Evolutionary conservation across 768 basidiomycete genomes (phyloP), one percentile per base, ranked within the genome.

Genomic region (Collybiopsis confluens): DNA sequence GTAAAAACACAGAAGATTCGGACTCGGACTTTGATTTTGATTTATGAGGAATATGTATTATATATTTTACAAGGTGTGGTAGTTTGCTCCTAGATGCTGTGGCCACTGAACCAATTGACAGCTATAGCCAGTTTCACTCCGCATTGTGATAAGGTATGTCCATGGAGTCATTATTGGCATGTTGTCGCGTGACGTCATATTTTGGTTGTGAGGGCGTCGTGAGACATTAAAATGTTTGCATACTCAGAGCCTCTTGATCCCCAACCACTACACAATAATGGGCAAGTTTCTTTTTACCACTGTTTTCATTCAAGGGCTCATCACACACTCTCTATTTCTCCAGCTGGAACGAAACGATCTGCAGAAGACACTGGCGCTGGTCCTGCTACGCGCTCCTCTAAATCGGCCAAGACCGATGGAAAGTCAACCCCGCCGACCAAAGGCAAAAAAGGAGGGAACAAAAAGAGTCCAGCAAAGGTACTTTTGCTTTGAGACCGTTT

Each of bases 21-120:
- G 83, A 87, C 61, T 88, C 87, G 28, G 92, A 92, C 65, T 88
- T 95, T 64, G 90, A 92, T 62, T 84, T 86, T 64, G 84, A 85
- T 61, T 69, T 85, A 70, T 85, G 79, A 58, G 50, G 43, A 61
- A 52, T 40, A 7, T 47, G n/a, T 46, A 41, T 10, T 40, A n/a
- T n/a, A n/a, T n/a, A n/a, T 46, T 16, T 55, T 54, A 16, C 57
- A 54, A 33, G 13, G 30, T 13, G 30, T 53, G 59, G n/a, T n/a
- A n/a, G n/a, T n/a, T n/a, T n/a, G n/a, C n/a, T n/a, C n/a, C n/a
- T n/a, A n/a, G n/a, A n/a, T n/a, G n/a, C n/a, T n/a, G n/a, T n/a
- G n/a, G n/a, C n/a, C n/a, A n/a, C n/a, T n/a, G n/a, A n/a, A n/a
- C n/a, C n/a, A n/a, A n/a, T n/a, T n/a, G n/a, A n/a, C n/a, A n/a